Evolutionary conservation across 1,139 yeast genomes (phyloP).

Genomic region (Sugiyamaella japonica): DNA sequence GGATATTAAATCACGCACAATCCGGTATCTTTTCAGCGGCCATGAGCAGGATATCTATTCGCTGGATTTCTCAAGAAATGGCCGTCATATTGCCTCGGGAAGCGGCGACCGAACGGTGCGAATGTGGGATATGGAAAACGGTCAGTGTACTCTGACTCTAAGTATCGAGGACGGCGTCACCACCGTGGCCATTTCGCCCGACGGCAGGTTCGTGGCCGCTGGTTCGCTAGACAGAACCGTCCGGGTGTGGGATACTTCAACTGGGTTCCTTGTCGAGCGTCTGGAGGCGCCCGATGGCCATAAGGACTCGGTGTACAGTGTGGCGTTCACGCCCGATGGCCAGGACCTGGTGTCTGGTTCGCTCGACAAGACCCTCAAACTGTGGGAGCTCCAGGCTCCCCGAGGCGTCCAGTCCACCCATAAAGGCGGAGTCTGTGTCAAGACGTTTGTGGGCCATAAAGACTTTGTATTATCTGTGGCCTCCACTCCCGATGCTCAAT

Average conservation of each 20-base stretch:
- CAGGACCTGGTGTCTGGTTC: constrained; percentile 93
- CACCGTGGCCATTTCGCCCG: constrained; percentile 96
- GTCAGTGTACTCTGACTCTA: constrained; percentile 85
- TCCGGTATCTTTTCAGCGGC: constrained; percentile 84
- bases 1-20: constrained; percentile 87
- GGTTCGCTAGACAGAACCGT: constrained; percentile 96
- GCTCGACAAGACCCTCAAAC: constrained; percentile 90
- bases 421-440: constrained; percentile 65
- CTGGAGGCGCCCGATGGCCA: constrained; percentile 95
- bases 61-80: constrained; percentile 92
- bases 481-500: constrained; percentile 90
- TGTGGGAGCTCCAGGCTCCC: constrained; percentile 79
- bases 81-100: constrained; percentile 91
- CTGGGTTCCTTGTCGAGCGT: constrained; percentile 85
- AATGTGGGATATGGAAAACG: constrained; percentile 93
- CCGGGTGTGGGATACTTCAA: constrained; percentile 94
- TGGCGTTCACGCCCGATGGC: constrained; percentile 90
- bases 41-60: constrained; percentile 98
- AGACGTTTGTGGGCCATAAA: constrained; percentile 93
- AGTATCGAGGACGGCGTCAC: constrained; percentile 97
- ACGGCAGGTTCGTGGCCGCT: constrained; percentile 92
- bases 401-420: constrained; percentile 43
- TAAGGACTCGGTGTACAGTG: constrained; percentile 94
- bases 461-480: constrained; percentile 95
- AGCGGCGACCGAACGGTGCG: constrained; percentile 96